Percentiles rank a stretch among this genome's conserved stretches.
phyloP scores from a whole-genome alignment of 139 green algal species.

The Micromonas pusilla region DNA sequence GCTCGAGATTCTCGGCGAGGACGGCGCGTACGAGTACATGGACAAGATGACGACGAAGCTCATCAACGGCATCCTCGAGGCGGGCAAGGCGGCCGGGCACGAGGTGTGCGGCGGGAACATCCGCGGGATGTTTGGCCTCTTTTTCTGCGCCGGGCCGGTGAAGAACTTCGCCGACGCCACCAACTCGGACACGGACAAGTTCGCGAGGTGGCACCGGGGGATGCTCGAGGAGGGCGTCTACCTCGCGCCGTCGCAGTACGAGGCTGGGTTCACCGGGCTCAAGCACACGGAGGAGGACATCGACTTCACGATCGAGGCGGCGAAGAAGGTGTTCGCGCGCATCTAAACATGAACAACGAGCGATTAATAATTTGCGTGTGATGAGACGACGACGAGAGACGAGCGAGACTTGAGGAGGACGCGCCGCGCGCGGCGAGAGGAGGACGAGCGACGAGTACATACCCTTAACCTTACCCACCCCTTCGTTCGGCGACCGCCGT shows the following conservation, averaged over 20 bases:
- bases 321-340: constrained; percentile 40
- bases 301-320: constrained; percentile 84
- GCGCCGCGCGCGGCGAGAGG: no score
- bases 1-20: constrained; percentile 85
- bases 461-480: no score
- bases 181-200: constrained; percentile 85
- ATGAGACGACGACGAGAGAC: background rate
- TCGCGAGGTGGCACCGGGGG: constrained; percentile 87
- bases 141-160: constrained; percentile 92
- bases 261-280: constrained; percentile 93
- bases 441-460: no score
- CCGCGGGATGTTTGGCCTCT: constrained; percentile 98
- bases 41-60: constrained; percentile 64
- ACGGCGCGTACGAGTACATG: constrained; percentile 91
- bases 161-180: constrained; percentile 81
- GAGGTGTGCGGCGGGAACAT: constrained; percentile 82
- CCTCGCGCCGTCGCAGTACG: constrained; percentile 87
- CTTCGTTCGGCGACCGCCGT: no score
- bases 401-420: background rate
- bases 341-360: constrained; percentile 31
- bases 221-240: constrained; percentile 98
- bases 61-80: constrained; percentile 74
- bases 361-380: constrained; percentile 25
- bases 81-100: constrained; percentile 76
- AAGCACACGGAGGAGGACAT: constrained; percentile 93